A percentile compares a stretch with the other conserved stretches of the same genome.
Conservation (phyloP, 352 stramenopile species). For the Albugo laibachii region DNA sequence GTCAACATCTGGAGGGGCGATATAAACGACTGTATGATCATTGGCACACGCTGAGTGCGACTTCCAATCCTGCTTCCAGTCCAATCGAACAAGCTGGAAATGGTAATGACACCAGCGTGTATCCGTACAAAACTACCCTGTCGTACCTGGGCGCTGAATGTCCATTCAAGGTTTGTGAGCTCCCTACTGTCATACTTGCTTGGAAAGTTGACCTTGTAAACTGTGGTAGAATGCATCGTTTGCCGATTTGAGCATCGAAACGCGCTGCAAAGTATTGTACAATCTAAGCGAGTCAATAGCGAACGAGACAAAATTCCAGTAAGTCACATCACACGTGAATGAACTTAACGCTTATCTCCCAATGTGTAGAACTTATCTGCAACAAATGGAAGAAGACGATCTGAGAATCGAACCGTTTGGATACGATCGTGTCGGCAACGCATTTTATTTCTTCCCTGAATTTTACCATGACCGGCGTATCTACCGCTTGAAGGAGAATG, state of each 20-base stretch:
- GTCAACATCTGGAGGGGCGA: constrained; percentile 67
- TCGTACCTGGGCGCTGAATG: constrained; percentile 27
- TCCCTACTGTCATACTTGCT: no score
- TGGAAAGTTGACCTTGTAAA: no score
- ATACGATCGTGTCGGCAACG: constrained; percentile 45
- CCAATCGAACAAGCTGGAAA: constrained; percentile 48
- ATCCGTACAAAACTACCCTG: constrained; percentile 30
- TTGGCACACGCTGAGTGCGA: constrained; percentile 54
- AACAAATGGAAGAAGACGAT: constrained; percentile 75
- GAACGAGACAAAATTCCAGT: constrained; percentile 61
- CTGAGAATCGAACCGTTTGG: constrained; percentile 53
- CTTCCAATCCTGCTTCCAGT: constrained; percentile 18
- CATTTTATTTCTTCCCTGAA: constrained; percentile 73
- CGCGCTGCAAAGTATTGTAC: constrained; percentile 64
- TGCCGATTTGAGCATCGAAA: constrained; percentile 34
- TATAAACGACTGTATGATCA: constrained; percentile 70
- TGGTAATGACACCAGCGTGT: constrained; percentile 48
- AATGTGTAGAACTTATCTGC: constrained; percentile 43
- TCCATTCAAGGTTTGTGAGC: constrained; percentile 12
- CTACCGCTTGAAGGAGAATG: constrained; percentile 28
- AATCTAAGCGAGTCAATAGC: constrained; percentile 68
- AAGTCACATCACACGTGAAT: constrained; percentile 4
- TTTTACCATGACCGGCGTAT: constrained; percentile 71
- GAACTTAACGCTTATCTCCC: not conserved
- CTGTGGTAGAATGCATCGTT: constrained; percentile 32